Conservation (phyloP, 768 basidiomycete species). For the Hypsizygus marmoreus region DNA sequence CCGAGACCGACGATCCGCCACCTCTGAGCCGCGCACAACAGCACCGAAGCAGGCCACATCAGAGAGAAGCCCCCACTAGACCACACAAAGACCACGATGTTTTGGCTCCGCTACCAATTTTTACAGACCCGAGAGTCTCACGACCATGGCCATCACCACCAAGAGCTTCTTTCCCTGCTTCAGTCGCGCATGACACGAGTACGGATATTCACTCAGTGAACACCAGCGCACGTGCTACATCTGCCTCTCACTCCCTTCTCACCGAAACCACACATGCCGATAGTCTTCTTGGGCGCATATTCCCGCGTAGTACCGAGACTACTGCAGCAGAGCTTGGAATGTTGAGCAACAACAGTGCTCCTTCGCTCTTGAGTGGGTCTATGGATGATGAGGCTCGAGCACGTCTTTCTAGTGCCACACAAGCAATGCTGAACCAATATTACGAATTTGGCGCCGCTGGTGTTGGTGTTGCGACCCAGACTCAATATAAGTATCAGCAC, state of each 20-base stretch:
- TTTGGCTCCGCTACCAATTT: slow-evolving; percentile 19
- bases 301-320: not conserved
- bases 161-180: not conserved
- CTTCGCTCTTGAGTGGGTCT: too few species aligned
- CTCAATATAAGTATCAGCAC: not conserved
- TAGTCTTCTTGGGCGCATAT: not conserved
- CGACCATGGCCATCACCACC: not conserved
- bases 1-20: slow-evolving; percentile 42
- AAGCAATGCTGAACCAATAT: too few species aligned
- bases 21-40: slow-evolving; percentile 30
- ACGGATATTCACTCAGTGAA: not conserved
- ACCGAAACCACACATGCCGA: not conserved
- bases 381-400: not conserved
- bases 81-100: slow-evolving; percentile 10
- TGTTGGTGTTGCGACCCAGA: not conserved
- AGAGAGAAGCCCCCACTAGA: not conserved
- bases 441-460: not conserved
- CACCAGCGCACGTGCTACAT: not conserved
- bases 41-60: slow-evolving; percentile 16
- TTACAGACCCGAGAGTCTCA: slow-evolving; percentile 13
- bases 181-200: not conserved
- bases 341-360: not conserved
- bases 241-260: not conserved
- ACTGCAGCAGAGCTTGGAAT: not conserved
- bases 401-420: not conserved